Evolutionary conservation across 805 yeast species (phyloP).

Genomic region (Lipomyces orientalis): DNA sequence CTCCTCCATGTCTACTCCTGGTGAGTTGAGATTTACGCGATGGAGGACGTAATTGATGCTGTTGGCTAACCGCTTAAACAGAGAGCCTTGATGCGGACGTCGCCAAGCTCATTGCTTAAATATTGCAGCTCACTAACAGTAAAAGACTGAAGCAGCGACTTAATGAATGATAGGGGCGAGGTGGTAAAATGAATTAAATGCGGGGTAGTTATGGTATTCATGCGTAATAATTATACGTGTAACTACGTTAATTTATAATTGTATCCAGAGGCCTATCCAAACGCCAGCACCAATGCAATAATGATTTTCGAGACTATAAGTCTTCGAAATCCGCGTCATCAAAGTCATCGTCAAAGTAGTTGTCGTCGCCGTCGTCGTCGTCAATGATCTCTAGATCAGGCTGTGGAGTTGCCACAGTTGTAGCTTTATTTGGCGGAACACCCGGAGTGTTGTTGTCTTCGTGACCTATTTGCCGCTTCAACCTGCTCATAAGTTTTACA

Average conservation of each 20-base stretch:
- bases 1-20: conserved; percentile 73
- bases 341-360: conserved; percentile 6
- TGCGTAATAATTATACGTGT: neutral
- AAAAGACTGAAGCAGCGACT: neutral
- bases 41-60: neutral
- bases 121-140: neutral
- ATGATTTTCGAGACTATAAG: neutral
- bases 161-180: neutral
- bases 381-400: neutral
- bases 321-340: conserved; percentile 16
- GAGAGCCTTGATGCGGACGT: conserved; percentile 23
- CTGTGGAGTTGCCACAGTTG: neutral
- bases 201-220: too few relatives aligned
- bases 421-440: neutral
- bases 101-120: conserved; percentile 17
- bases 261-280: neutral
- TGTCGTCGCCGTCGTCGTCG: conserved; percentile 4
- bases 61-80: neutral
- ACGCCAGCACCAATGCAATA: neutral
- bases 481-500: neutral
- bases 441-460: neutral
- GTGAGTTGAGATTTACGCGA: conserved; percentile 8
- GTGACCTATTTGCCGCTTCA: conserved; percentile 3
- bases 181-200: neutral
- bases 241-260: neutral